phyloP scores from a whole-genome alignment of 2,329 filamentous ascomycete genomes.

The Cyclaneusma minus region DNA sequence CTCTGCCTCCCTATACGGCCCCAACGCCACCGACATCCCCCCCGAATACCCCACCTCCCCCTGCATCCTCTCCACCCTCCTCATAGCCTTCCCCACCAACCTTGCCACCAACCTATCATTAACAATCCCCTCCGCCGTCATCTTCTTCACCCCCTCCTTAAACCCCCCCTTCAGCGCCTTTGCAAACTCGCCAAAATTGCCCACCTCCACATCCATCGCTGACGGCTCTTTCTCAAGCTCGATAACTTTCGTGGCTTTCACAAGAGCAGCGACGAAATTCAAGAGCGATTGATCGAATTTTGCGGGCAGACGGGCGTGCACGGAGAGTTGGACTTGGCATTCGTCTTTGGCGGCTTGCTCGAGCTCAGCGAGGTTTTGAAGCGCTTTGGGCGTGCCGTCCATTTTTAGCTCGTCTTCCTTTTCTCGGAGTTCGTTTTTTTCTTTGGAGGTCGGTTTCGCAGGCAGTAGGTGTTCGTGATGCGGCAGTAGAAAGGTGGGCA shows the following conservation, averaged over 20 bases:
- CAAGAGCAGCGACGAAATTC: conserved; percentile 34
- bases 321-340: conserved; percentile 28
- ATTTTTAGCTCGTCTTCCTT: conserved; percentile 24
- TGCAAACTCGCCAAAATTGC: conserved; percentile 16
- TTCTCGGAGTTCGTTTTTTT: conserved; percentile 19
- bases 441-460: conserved; percentile 18
- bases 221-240: conserved; percentile 29
- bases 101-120: conserved; percentile 40
- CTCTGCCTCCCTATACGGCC: conserved; percentile 7
- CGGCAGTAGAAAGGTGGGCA: conserved; percentile 33
- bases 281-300: conserved; percentile 33
- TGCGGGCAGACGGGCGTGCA: conserved; percentile 31
- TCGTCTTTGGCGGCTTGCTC: conserved; percentile 28
- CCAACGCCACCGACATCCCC: conserved; percentile 24
- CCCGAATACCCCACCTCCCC: conserved; percentile 34
- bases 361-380: conserved; percentile 24
- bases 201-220: conserved; percentile 14
- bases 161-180: conserved; percentile 18
- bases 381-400: conserved; percentile 25
- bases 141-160: conserved; percentile 30
- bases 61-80: conserved; percentile 29
- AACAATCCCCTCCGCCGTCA: conserved; percentile 26
- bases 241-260: conserved; percentile 41
- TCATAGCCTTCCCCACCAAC: conserved; percentile 32
- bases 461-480: conserved; percentile 38